Evolutionary conservation across 768 basidiomycete genomes (phyloP).

Genomic region (Pilatotrama ljubarskyi): DNA sequence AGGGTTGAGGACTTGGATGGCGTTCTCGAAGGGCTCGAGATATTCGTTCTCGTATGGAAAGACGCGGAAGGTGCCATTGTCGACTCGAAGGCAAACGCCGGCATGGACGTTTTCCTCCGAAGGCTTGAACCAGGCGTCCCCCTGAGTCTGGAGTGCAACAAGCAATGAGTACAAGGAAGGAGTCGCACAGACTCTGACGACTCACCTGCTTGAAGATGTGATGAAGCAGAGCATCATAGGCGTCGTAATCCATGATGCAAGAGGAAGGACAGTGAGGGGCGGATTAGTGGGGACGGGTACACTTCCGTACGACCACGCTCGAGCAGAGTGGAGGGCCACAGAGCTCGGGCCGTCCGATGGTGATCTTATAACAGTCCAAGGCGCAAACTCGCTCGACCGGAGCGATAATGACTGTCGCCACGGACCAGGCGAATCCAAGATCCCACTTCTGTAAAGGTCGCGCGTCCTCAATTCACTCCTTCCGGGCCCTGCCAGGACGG

Average conservation of each 20-base stretch:
- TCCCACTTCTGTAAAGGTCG: background rate
- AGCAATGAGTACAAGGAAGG: constrained; percentile 14
- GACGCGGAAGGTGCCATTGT: constrained; percentile 68
- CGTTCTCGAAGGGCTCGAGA: constrained; percentile 80
- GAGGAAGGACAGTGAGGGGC: constrained; percentile 19
- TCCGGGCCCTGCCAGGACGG: background rate
- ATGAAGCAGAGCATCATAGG: constrained; percentile 76
- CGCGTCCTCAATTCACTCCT: constrained; percentile 1
- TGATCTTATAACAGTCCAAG: constrained; percentile 13
- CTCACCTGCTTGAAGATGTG: constrained; percentile 75
- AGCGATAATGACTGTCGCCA: background rate
- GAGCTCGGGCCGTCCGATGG: background rate
- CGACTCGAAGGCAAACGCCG: constrained; percentile 74
- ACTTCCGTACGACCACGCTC: constrained; percentile 12
- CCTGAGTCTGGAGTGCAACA: constrained; percentile 55
- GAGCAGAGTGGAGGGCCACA: constrained; percentile 15
- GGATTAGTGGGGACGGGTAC: constrained; percentile 15
- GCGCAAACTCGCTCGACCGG: background rate
- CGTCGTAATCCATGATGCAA: constrained; percentile 69
- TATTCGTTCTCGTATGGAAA: constrained; percentile 87
- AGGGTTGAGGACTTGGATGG: constrained; percentile 73
- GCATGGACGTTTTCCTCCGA: constrained; percentile 79
- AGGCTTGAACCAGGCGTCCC: constrained; percentile 85
- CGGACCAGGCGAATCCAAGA: constrained; percentile 8
- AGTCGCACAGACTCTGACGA: background rate